Evolutionary conservation across 805 yeast species (phyloP).

Genomic region (Saccharomycodes ludwigii): DNA sequence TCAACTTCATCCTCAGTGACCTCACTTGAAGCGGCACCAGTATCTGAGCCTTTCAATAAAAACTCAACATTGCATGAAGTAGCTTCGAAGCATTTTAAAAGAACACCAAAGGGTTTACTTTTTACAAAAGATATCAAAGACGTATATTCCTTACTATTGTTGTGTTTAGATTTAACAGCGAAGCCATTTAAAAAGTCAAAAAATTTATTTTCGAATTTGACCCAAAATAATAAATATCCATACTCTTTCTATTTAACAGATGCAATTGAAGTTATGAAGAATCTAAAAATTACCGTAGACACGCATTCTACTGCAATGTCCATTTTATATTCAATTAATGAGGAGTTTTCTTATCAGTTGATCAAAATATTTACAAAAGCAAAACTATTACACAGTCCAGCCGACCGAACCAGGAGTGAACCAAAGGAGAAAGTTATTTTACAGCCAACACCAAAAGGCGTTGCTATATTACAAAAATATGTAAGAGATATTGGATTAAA

Average conservation of each 20-base stretch:
- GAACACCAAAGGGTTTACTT: conserved; percentile 41
- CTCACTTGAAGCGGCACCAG: no score
- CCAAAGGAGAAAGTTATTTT: conserved; percentile 33
- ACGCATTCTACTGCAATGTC: conserved; percentile 38
- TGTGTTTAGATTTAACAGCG: conserved; percentile 29
- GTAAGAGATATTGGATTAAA: conserved; percentile 44
- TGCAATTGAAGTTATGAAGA: conserved; percentile 41
- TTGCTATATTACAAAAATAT: conserved; percentile 52
- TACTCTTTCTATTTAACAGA: conserved; percentile 39
- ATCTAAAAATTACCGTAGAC: conserved; percentile 36
- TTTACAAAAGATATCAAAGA: conserved; percentile 46
- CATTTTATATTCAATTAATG: conserved; percentile 41
- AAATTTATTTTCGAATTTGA: conserved; percentile 18
- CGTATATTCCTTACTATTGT: conserved; percentile 41
- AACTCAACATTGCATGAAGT: conserved; percentile 27
- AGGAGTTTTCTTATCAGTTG: conserved; percentile 35
- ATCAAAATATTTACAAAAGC: conserved; percentile 44
- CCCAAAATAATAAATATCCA: conserved; percentile 26
- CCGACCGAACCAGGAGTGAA: conserved; percentile 48
- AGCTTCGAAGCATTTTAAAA: conserved; percentile 31
- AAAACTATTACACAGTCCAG: conserved; percentile 60
- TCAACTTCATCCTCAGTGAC: no score
- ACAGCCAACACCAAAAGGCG: conserved; percentile 91
- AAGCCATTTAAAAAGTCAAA: conserved; percentile 15
- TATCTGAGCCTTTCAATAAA: conserved; percentile 2